Base-by-base conservation (phyloP, 148 eudicot species). In the Gaultheria prostrata region DNA sequence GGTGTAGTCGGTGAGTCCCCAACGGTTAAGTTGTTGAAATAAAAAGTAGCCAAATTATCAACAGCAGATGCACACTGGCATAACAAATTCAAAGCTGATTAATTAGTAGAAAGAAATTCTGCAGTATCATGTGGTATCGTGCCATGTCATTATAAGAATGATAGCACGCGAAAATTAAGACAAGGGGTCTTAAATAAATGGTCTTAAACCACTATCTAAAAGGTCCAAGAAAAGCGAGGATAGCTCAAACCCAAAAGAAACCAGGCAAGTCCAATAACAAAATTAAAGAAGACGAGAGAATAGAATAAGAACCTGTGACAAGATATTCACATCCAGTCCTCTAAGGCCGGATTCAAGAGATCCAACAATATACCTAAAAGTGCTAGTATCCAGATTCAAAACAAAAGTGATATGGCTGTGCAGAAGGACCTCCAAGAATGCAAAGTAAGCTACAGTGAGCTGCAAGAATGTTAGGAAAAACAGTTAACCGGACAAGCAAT, bases 271-370 rank as follows among this genome's bases (percentile, higher is more conserved):
- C 21, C 72, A 20, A 76, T 26, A 82, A 50, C 43, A 75, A 69
- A 65, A 81, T 21, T 26, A 69, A 84, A 72, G 2, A 14, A 43
- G 32, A 83, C 71, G 35, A 59, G 17, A 57, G 1, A 24, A 20
- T 24, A 39, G 80, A 8, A 77, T 21, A 85, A 86, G 51, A 85
- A 94, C 99, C 99, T 97, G 99, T 39, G 98, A 83, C 67, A 97
- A 90, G 76, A 97, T 92, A 87, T 90, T 91, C 20, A 92, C 78
- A 87, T 97, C 98, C 50, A 97, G 88, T 80, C 91, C 99, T 87
- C 93, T 93, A 48, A 97, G 93, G 86, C 99, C 99, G 57, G 99
- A 92, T 86, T 97, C 99, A 83, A 97, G 96, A 51, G 99, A 97
- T 77, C 97, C 97, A 85, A 90, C 91, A 76, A 97, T 91, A 86